phyloP scores from a whole-genome alignment of 768 basidiomycete species.

The Rhodosporidiobolus sp. region DNA sequence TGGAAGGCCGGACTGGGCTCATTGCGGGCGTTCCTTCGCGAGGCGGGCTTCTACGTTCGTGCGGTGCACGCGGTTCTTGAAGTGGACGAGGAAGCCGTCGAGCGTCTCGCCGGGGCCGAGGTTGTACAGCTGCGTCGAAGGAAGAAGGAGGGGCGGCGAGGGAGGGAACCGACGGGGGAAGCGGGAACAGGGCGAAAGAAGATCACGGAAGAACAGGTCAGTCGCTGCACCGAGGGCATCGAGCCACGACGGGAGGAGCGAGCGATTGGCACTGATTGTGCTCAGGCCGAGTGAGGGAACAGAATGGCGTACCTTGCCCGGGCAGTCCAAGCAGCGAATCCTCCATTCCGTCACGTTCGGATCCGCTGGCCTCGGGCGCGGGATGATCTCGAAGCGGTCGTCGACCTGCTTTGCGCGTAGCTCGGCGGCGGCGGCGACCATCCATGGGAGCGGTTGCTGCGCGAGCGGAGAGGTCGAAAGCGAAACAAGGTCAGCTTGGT shows the following conservation, averaged over 20 bases:
- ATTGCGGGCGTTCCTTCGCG: background rate
- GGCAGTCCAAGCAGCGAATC: conserved; percentile 85
- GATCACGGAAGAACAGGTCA: background rate
- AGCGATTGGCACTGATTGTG: too few relatives aligned
- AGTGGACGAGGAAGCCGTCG: conserved; percentile 85
- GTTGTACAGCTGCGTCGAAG: conserved; percentile 67
- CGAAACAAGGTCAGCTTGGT: background rate
- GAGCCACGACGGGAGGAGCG: too few relatives aligned
- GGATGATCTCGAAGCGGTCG: conserved; percentile 76
- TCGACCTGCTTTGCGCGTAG: conserved; percentile 72
- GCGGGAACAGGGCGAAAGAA: background rate
- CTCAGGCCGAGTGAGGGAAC: background rate
- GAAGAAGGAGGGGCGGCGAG: background rate
- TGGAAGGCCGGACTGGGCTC: background rate
- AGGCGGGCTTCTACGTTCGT: conserved; percentile 42
- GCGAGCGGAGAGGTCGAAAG: background rate
- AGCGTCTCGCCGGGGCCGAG: conserved; percentile 83
- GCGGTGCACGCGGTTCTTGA: conserved; percentile 54
- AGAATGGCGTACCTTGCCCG: conserved; percentile 68
- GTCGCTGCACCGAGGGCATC: background rate
- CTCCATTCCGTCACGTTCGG: conserved; percentile 74
- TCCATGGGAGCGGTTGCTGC: conserved; percentile 65
- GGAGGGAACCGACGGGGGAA: background rate
- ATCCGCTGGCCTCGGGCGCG: conserved; percentile 58
- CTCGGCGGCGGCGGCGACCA: conserved; percentile 62